phyloP scores from a whole-genome alignment of 2,329 filamentous ascomycete species.

The Sporothrix curviconia region DNA sequence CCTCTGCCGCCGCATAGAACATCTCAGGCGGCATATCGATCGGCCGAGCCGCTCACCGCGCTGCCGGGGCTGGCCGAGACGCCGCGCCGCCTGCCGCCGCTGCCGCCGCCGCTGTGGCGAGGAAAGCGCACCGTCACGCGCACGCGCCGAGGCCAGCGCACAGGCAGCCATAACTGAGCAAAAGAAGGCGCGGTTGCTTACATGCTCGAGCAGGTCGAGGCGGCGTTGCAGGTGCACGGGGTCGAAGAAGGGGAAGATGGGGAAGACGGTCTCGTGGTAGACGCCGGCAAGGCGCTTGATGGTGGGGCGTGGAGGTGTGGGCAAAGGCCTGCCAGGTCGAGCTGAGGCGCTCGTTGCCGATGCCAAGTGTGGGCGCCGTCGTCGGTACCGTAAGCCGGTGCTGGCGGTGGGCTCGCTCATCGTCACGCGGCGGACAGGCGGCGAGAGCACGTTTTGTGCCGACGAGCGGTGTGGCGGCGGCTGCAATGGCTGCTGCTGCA shows the following conservation, averaged over 20 bases:
- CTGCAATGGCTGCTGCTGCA: background rate
- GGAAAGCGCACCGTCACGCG: constrained; percentile 20
- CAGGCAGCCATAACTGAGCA: constrained; percentile 24
- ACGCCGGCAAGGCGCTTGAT: constrained; percentile 18
- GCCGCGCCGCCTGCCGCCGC: background rate
- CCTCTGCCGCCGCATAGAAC: constrained; percentile 22
- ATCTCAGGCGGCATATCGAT: constrained; percentile 20
- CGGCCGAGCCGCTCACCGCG: background rate
- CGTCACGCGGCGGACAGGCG: background rate
- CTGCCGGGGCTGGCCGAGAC: constrained; percentile 6
- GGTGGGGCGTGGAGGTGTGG: constrained; percentile 19
- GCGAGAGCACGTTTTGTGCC: background rate
- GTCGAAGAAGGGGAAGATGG: constrained; percentile 24
- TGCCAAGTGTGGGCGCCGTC: constrained; percentile 5
- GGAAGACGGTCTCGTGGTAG: constrained; percentile 23
- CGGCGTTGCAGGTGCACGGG: constrained; percentile 17
- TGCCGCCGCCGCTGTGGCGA: background rate
- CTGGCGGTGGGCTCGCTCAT: constrained; percentile 6
- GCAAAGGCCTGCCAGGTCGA: constrained; percentile 21
- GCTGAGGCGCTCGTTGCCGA: constrained; percentile 16
- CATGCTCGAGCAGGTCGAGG: constrained; percentile 21
- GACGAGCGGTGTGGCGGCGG: background rate
- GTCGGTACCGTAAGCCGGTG: constrained; percentile 9
- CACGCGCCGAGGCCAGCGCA: constrained; percentile 21
- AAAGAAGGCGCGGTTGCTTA: constrained; percentile 23